These are phyloP conservation scores for Rhexocercosporidium sp. DNA, from an alignment of 2,329 filamentous ascomycete genomes.

Conservation along the genomic window DNA sequence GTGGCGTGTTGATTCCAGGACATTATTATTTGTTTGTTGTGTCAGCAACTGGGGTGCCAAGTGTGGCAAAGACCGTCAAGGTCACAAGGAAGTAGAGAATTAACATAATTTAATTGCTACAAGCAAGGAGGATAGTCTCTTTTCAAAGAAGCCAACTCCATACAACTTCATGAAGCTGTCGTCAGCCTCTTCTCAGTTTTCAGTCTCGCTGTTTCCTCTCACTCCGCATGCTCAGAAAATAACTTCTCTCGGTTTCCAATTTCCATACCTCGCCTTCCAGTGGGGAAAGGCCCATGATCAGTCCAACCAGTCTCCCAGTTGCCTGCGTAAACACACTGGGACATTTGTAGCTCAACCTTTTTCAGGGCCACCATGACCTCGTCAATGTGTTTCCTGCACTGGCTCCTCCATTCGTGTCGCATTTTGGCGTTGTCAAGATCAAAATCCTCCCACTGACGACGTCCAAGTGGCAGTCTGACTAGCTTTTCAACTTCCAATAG, in stretches of 20 bases:
- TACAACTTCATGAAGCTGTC: too few species aligned
- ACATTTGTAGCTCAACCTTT: not conserved
- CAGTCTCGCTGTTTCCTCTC: too few species aligned
- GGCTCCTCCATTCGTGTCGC: not conserved
- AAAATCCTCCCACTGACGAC: not conserved
- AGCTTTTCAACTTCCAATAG: not conserved
- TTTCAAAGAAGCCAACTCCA: not conserved
- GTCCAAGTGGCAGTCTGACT: not conserved
- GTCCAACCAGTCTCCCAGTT: not conserved
- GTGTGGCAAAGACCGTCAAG: constrained; percentile 9
- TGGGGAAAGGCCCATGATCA: not conserved
- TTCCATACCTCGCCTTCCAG: not conserved
- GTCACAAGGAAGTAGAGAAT: not conserved
- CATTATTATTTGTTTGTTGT: constrained; percentile 16
- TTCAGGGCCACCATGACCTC: not conserved
- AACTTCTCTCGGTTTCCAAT: not conserved
- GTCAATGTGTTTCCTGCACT: not conserved
- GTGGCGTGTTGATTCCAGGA: constrained; percentile 10
- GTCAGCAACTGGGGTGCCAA: constrained; percentile 4
- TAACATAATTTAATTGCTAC: not conserved
- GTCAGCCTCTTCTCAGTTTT: too few species aligned
- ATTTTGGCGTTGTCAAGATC: not conserved
- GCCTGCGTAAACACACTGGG: not conserved
- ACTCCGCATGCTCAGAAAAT: too few species aligned
- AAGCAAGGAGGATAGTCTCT: not conserved